Evolutionary conservation across 2,329 filamentous ascomycete species (phyloP), one percentile per base, ranked within the genome.

Genomic region (Talaromyces pinophilus): DNA sequence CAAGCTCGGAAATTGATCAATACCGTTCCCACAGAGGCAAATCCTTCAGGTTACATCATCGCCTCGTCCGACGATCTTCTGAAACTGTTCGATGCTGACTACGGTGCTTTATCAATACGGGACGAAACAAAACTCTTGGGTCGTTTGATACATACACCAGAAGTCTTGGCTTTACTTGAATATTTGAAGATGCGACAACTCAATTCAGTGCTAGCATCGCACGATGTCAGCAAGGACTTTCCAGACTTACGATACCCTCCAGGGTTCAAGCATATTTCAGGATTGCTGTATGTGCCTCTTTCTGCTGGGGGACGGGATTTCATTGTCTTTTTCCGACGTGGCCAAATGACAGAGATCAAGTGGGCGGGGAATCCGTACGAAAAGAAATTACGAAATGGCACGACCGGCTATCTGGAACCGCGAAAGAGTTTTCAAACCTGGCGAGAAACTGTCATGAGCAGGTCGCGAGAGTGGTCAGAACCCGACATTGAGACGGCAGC

Each of bases 51-150:
- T 0, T 96, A 96, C 74, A 96, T 97, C 59, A 90, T 96, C 65
- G 92, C 92, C 0, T 95, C 92, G 0, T 95, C 92, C 0, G 92
- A 96, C 63, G 93, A 97, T 72, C 79, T 97, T 0, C 76, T 97
- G 3, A 92, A 88, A 71, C 82, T 97, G 0, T 96, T 97, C 69
- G 88, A 95, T 73, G 93, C 92, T 0, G 93, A 97, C 72, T 95
- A 92, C 74, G 93, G 92, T 2, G 83, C 95, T 50, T 78, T 96
- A 0, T 96, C 91, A 0, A 96, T 97, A 54, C 85, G 86, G 33
- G 92, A 91, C n/a, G 92, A 97, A 75, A 95, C 92, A 0, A 96
- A 96, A 73, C 89, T 96, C 1, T 78, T 97, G 30, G 93, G 93
- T 0, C 83, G 86, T 54, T 79, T 92, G 7, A 87, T 91, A 15